Conservation (phyloP, 331 rosid genomes). For the Quercus lobata region DNA sequence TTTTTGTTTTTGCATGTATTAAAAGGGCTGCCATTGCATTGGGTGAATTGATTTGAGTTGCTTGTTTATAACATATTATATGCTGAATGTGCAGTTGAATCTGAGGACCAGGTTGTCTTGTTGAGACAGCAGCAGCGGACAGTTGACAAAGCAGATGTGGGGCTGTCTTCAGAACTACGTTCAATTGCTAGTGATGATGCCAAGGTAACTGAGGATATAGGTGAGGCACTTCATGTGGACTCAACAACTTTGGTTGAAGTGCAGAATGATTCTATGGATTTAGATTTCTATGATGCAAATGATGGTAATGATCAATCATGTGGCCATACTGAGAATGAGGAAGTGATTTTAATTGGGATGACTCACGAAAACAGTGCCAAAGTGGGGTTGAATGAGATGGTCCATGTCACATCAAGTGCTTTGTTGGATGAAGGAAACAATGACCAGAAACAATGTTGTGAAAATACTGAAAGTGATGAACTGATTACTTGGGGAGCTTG, state of each 20-base stretch:
- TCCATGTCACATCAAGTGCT: constrained; percentile 21
- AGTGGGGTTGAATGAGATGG: constrained; percentile 8
- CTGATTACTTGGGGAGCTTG: constrained; percentile 16
- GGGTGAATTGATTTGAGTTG: constrained; percentile 16
- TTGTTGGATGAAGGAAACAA: constrained; percentile 15
- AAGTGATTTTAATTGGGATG: constrained; percentile 5
- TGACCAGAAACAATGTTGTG: constrained; percentile 13
- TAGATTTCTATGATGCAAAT: constrained; percentile 18
- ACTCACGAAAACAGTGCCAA: constrained; percentile 17
- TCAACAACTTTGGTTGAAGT: constrained; percentile 16
- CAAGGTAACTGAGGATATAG: constrained; percentile 1
- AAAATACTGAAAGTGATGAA: constrained; percentile 14
- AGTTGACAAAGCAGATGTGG: constrained; percentile 13
- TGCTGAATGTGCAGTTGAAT: constrained; percentile 35
- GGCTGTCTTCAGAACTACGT: constrained; percentile 17
- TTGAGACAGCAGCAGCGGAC: constrained; percentile 14
- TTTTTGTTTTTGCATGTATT: neutral
- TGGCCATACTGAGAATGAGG: constrained; percentile 23
- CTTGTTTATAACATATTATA: neutral
- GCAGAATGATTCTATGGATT: constrained; percentile 17
- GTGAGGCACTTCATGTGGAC: constrained; percentile 12
- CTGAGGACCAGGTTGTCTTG: constrained; percentile 18
- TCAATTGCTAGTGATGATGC: constrained; percentile 16
- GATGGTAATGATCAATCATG: constrained; percentile 9
- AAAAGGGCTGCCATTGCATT: neutral